These are phyloP conservation scores for Aspergillus sp. DNA, from an alignment of 2,329 filamentous ascomycete genomes.

Conservation along the genomic window DNA sequence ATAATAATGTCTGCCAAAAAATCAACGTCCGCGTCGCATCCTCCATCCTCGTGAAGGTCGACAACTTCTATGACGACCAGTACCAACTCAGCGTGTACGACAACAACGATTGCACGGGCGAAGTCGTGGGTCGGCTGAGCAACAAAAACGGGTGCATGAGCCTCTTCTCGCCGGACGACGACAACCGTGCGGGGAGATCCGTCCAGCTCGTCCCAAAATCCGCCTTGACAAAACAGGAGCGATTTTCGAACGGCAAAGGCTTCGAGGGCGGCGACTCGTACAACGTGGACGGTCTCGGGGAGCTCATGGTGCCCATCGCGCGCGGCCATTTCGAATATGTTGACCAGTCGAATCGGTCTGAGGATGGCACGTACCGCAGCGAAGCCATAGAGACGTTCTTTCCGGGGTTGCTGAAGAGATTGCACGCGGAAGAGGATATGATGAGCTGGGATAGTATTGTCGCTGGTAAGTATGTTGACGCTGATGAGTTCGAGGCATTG, in stretches of 20 bases:
- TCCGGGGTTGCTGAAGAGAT: background rate
- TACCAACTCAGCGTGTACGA: background rate
- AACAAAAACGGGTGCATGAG: background rate
- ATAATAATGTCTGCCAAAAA: background rate
- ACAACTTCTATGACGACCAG: background rate
- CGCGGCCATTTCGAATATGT: background rate
- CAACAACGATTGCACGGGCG: background rate
- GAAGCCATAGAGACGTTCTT: background rate
- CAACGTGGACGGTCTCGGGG: background rate
- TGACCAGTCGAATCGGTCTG: background rate
- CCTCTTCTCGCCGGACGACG: background rate
- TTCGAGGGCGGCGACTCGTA: background rate
- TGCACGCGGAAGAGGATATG: background rate
- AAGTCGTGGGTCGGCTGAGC: background rate
- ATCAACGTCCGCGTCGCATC: background rate
- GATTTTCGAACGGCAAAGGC: background rate
- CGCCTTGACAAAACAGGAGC: background rate
- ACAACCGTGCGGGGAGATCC: background rate
- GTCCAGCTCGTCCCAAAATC: background rate
- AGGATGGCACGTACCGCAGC: background rate
- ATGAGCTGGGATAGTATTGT: too few species aligned
- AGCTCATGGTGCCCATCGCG: background rate
- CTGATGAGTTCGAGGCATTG: background rate
- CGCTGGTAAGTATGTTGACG: too few species aligned
- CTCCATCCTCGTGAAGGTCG: background rate